phyloP scores from a whole-genome alignment of 2,329 filamentous ascomycete species.

The Trichoderma brevicompactum region DNA sequence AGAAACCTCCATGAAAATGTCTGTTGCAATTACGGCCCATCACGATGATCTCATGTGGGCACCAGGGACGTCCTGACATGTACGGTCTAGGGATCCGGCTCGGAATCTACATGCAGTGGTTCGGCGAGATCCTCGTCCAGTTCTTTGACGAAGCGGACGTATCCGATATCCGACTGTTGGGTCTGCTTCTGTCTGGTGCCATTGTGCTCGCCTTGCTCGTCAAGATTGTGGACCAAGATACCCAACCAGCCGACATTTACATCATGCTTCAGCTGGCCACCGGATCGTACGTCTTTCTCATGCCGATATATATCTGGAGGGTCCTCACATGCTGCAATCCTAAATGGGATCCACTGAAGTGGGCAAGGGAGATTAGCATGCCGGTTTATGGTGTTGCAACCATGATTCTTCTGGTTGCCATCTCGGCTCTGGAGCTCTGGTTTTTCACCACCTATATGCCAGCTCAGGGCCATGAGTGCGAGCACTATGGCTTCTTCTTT shows the following conservation, averaged over 20 bases:
- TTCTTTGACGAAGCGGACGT: conserved; percentile 39
- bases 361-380: conserved; percentile 37
- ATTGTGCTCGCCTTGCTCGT: conserved; percentile 39
- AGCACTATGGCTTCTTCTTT: conserved; percentile 42
- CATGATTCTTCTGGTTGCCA: conserved; percentile 36
- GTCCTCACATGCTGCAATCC: conserved; percentile 39
- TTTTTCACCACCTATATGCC: conserved; percentile 39
- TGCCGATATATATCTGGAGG: conserved; percentile 44
- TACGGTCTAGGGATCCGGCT: conserved; percentile 45
- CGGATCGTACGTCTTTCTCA: conserved; percentile 42
- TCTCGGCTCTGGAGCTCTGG: conserved; percentile 41
- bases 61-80: conserved; percentile 38
- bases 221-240: conserved; percentile 31
- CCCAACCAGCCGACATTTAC: conserved; percentile 32
- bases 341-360: conserved; percentile 39
- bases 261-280: conserved; percentile 32
- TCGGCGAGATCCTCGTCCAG: conserved; percentile 40
- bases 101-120: conserved; percentile 45
- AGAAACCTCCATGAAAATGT: not conserved
- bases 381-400: conserved; percentile 37
- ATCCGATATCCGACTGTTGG: conserved; percentile 39
- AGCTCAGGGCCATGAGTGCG: conserved; percentile 27
- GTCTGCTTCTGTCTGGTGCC: conserved; percentile 40
- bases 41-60: conserved; percentile 36
- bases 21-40: not conserved